Conservation (phyloP, 495 filamentous ascomycete genomes). For the Neurospora hispaniola region DNA sequence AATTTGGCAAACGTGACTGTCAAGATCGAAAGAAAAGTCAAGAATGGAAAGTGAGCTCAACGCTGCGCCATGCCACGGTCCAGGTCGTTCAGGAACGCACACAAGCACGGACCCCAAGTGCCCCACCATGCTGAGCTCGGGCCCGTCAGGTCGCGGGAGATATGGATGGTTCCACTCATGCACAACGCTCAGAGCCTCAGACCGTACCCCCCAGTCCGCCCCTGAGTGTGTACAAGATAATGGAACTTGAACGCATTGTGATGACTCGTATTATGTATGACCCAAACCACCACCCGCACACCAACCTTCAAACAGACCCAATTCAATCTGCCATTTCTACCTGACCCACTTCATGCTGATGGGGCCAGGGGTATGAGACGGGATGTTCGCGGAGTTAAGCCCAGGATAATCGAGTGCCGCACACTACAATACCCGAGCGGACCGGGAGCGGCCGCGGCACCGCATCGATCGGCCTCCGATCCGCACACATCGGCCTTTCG, state of each 20-base stretch:
- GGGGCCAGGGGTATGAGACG: not conserved
- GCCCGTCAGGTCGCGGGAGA: too few species aligned
- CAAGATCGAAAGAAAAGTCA: not conserved
- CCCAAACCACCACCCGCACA: not conserved
- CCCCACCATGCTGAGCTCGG: not conserved
- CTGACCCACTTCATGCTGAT: not conserved
- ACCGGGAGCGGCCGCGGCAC: not conserved
- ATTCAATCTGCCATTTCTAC: not conserved
- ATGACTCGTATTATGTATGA: not conserved
- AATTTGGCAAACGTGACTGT: not conserved
- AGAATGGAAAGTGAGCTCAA: not conserved
- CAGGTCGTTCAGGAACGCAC: not conserved
- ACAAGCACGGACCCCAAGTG: not conserved
- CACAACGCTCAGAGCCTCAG: not conserved
- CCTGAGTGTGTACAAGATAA: not conserved
- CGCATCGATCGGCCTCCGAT: not conserved
- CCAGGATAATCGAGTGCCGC: not conserved
- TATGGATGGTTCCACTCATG: not conserved
- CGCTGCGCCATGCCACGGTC: not conserved
- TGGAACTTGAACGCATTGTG: not conserved
- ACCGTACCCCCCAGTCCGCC: not conserved
- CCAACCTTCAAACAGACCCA: too few species aligned
- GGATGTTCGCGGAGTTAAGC: not conserved
- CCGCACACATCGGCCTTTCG: not conserved
- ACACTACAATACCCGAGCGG: not conserved